phyloP scores from a whole-genome alignment of 164 flowering plant genomes.

The Platanus orientalis region DNA sequence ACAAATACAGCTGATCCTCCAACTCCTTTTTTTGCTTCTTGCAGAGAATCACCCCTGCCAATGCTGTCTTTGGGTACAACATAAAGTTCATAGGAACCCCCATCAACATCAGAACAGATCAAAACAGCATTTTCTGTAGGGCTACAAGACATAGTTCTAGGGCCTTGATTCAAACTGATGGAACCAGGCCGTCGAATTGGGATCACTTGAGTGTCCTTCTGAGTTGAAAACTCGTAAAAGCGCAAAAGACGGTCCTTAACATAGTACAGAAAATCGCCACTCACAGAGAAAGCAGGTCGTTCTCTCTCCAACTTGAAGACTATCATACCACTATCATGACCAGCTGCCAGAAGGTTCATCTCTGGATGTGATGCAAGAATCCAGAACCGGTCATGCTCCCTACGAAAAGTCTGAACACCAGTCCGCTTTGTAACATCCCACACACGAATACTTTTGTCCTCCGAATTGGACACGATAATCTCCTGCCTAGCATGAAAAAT shows the following conservation, averaged over 20 bases:
- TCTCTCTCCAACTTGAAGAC: background rate
- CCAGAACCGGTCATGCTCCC: background rate
- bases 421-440: background rate
- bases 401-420: background rate
- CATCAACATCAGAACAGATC: conserved; percentile 44
- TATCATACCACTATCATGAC: background rate
- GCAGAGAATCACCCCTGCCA: conserved; percentile 38
- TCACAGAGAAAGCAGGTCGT: background rate
- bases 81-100: conserved; percentile 50
- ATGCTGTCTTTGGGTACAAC: conserved; percentile 35
- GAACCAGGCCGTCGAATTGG: background rate
- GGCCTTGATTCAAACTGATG: conserved; percentile 34
- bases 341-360: background rate
- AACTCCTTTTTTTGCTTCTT: conserved; percentile 41
- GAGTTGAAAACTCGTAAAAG: background rate
- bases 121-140: conserved; percentile 49
- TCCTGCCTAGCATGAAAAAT: too few relatives aligned
- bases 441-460: background rate
- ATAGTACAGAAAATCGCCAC: background rate
- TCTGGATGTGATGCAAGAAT: background rate
- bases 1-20: conserved; percentile 53
- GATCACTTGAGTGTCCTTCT: background rate
- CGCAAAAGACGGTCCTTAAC: background rate
- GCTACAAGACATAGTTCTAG: conserved; percentile 42
- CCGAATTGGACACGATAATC: background rate